These are phyloP conservation scores for Moelleriella libera DNA, from an alignment of 2,329 filamentous ascomycete species.

Conservation along the genomic window DNA sequence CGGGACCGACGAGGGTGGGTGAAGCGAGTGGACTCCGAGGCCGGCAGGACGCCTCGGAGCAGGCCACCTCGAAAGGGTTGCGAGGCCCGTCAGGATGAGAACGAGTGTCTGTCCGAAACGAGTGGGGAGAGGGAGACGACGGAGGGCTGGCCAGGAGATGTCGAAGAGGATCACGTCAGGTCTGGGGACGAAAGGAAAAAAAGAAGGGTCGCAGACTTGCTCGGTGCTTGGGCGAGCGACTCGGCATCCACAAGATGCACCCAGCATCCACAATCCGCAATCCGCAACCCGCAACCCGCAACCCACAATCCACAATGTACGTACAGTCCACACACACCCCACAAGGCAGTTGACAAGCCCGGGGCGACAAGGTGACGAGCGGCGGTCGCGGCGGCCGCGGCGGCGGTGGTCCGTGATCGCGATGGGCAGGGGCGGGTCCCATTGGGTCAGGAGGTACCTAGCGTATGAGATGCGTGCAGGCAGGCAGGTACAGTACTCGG, in stretches of 20 bases:
- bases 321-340: neutral
- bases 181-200: neutral
- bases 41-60: neutral
- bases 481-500: neutral
- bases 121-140: neutral
- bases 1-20: neutral
- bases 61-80: neutral
- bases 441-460: no score
- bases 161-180: neutral
- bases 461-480: no score
- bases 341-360: constrained; percentile 5
- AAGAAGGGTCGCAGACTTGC: neutral
- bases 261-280: neutral
- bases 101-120: neutral
- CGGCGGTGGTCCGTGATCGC: neutral
- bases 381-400: neutral
- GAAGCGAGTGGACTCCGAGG: neutral
- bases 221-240: neutral
- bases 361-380: neutral
- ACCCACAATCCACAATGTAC: neutral
- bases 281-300: neutral
- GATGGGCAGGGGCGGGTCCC: neutral
- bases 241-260: neutral
- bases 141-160: neutral
- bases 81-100: neutral